Evolutionary conservation across 2,329 filamentous ascomycete genomes (phyloP), one percentile per base, ranked within the genome.

Genomic region (Fusarium sublunatum): DNA sequence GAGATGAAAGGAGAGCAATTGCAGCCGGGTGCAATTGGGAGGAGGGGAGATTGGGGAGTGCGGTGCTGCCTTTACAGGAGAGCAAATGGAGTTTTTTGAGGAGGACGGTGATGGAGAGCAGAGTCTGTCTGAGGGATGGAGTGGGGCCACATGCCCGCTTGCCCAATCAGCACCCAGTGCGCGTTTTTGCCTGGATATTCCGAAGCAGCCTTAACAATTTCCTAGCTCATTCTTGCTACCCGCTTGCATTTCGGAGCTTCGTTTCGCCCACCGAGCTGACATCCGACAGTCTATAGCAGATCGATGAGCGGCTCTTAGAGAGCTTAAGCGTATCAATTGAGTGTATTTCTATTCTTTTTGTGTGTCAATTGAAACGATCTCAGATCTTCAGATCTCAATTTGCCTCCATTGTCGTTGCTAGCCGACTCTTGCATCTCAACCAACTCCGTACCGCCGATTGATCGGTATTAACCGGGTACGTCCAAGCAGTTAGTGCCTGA

Each of bases 11-110:
- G 78, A 79, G 80, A 81, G 81, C 86, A 88, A 88, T 87, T 87
- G 86, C 86, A 83, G 78, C 77, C 67, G 73, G 73, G 78, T 81
- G 83, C 84, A 87, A 86, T 84, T 86, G 85, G 77, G 75, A 78
- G 77, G 83, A 86, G 84, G 81, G 83, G 83, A 85, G 83, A 84
- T 85, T 79, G 78, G 79, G 78, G 68, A 77, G 76, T 77, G 77
- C 74, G 76, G 75, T 79, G 78, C 77, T 81, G 79, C 78, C 79
- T 77, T 79, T 79, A 74, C 73, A 74, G 75, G 70, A 77, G 73
- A 77, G 73, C 76, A 77, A 76, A 77, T 78, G 76, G 76, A 78
- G 77, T 72, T 78, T 79, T 80, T 79, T 72, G 74, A 74, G 73
- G 71, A 77, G 75, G 73, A 75, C 72, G 72, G 73, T 70, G 72